A percentile compares a stretch with the other conserved stretches of the same genome.
These are phyloP conservation scores for Bacidia gigantensis DNA, from an alignment of 495 filamentous ascomycete species.

Conservation along the genomic window DNA sequence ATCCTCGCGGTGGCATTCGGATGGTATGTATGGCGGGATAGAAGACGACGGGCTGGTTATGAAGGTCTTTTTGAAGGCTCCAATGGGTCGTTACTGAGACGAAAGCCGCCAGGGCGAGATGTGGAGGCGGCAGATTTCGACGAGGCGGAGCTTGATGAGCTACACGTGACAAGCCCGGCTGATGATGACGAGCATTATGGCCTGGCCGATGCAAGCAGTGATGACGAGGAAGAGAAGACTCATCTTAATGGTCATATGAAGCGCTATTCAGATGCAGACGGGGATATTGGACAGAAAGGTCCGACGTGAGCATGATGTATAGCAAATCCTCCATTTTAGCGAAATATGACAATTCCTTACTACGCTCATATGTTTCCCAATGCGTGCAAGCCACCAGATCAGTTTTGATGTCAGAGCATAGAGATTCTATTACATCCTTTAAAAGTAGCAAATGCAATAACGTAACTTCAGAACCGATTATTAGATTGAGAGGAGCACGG, in stretches of 20 bases:
- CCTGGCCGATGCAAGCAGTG: conserved; percentile 44
- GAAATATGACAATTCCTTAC: not conserved
- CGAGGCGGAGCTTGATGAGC: conserved; percentile 70
- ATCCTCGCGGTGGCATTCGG: conserved; percentile 69
- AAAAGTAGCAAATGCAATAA: too few species aligned
- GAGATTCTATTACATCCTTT: too few species aligned
- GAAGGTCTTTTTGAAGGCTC: conserved; percentile 32
- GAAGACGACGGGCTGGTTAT: conserved; percentile 42
- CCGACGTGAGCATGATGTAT: not conserved
- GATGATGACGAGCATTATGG: conserved; percentile 34
- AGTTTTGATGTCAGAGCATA: too few species aligned
- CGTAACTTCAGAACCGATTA: too few species aligned
- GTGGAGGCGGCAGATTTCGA: conserved; percentile 82
- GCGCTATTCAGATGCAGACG: conserved; percentile 8
- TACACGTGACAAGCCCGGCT: conserved; percentile 36
- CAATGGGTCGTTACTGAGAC: conserved; percentile 27
- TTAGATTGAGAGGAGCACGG: too few species aligned
- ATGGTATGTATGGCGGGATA: conserved; percentile 71
- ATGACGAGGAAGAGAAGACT: conserved; percentile 30
- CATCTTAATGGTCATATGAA: conserved; percentile 17
- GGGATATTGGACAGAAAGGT: conserved; percentile 1
- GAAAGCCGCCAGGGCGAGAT: conserved; percentile 38
- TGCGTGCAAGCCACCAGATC: too few species aligned
- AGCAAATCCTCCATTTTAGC: not conserved
- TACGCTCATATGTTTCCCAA: not conserved